Base-by-base conservation (phyloP, 2,329 filamentous ascomycete genomes). In the Leptographium procerum region DNA sequence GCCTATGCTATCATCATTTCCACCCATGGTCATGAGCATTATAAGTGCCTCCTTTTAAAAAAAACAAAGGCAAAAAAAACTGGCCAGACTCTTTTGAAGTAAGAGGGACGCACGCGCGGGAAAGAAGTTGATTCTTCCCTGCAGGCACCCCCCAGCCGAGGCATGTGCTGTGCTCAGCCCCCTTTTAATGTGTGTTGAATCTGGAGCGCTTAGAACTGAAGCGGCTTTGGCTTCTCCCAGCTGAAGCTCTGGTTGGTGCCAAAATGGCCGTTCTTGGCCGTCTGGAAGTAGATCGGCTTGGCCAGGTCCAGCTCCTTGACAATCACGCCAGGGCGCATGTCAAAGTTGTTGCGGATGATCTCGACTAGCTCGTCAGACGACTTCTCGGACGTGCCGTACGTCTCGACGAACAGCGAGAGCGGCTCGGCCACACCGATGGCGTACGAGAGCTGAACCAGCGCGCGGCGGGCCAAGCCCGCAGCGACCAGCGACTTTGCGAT, bases 251-350 rank as follows among this genome's bases (percentile, higher is more conserved):
- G 94, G 88, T 96, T 94, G 77, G 91, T 95, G 66, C 81, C 81
- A 78, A 99, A 99, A 85, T 99, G 94, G 69, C 94, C 94, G 80
- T 97, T 97, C 89, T 96, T 96, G 78, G 94, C 94, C 60, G 94
- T 99, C 81, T 92, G 84, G 83, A 85, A 85, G 87, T 99, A 99
- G 81, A 97, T 96, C 72, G 94, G 94, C 77, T 91, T 90, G 75
- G 85, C 87, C 65, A 99, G 84, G 78, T 94, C 87, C 65, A 99
- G 88, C 79, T 96, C 91, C 80, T 90, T 90, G 77, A 97, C 94
- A 70, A 99, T 97, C 74, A 96, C 91, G 86, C 94, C 94, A 60
- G 94, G 94, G 70, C 94, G 86, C 75, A 99, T 85, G 79, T 99
- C 91, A 72, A 99, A 99, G 88, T 99, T 97, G 72, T 86, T 81